Conservation (phyloP, 441 rosid genomes). For the Gossypium gossypioides region DNA sequence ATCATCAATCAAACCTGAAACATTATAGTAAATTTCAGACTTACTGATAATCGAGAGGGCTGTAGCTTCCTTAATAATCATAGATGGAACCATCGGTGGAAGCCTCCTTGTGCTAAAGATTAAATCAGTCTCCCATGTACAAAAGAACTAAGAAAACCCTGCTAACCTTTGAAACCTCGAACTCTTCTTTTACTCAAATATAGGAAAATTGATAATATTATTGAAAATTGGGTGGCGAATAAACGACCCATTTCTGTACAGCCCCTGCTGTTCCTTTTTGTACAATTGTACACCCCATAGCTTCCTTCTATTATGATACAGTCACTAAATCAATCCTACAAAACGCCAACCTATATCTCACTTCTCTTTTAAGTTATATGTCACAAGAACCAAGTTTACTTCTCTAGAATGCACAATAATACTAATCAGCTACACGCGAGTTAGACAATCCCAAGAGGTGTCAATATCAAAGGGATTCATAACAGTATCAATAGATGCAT, state of each 20-base stretch:
- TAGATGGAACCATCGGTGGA: too few relatives aligned
- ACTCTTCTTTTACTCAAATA: not conserved
- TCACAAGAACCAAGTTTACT: not conserved
- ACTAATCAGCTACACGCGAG: constrained; percentile 21
- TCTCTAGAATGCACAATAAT: constrained; percentile 10
- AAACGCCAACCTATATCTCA: not conserved
- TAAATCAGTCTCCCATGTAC: too few relatives aligned
- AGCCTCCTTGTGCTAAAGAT: too few relatives aligned
- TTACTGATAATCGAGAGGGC: too few relatives aligned
- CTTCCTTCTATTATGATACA: constrained; percentile 6
- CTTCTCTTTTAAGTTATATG: not conserved
- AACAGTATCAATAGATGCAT: constrained; percentile 31
- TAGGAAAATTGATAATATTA: not conserved
- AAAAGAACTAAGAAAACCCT: too few relatives aligned
- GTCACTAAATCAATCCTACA: constrained; percentile 12
- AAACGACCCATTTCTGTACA: constrained; percentile 32
- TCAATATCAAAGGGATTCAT: constrained; percentile 46
- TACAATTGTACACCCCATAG: constrained; percentile 14
- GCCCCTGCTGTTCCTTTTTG: constrained; percentile 15
- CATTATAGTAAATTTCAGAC: too few relatives aligned
- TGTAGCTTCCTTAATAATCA: too few relatives aligned
- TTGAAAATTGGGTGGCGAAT: not conserved
- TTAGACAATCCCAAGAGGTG: constrained; percentile 38
- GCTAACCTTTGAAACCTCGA: too few relatives aligned
- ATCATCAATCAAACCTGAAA: too few relatives aligned